Evolutionary conservation across 2,329 filamentous ascomycete genomes (phyloP).

Genomic region (Botryotinia calthae): DNA sequence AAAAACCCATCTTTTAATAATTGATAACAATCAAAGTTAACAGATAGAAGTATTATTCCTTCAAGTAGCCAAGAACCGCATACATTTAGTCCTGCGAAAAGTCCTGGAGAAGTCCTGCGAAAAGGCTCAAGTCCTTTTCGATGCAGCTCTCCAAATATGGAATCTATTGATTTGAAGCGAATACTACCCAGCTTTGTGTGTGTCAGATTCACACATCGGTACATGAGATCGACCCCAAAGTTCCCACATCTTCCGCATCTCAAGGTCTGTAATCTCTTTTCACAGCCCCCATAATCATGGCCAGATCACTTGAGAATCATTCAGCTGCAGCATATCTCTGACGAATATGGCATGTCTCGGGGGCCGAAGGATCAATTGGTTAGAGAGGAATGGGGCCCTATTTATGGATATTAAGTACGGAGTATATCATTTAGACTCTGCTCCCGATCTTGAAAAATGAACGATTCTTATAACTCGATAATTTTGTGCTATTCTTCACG

Average conservation of each 20-base stretch:
- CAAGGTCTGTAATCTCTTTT: neutral
- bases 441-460: neutral
- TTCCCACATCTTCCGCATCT: neutral
- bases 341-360: neutral
- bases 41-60: neutral
- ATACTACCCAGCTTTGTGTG: neutral
- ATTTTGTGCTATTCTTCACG: neutral
- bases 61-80: neutral
- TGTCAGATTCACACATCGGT: neutral
- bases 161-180: neutral
- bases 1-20: neutral
- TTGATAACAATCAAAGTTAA: no score
- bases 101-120: neutral
- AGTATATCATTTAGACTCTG: conserved; percentile 10
- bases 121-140: neutral
- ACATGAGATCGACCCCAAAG: neutral
- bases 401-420: neutral
- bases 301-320: neutral
- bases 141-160: neutral
- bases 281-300: neutral
- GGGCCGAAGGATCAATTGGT: neutral
- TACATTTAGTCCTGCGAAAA: neutral
- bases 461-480: neutral
- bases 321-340: neutral
- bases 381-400: neutral